Base-by-base conservation (phyloP, 208 protist species). In the Hexamita inflata region DNA sequence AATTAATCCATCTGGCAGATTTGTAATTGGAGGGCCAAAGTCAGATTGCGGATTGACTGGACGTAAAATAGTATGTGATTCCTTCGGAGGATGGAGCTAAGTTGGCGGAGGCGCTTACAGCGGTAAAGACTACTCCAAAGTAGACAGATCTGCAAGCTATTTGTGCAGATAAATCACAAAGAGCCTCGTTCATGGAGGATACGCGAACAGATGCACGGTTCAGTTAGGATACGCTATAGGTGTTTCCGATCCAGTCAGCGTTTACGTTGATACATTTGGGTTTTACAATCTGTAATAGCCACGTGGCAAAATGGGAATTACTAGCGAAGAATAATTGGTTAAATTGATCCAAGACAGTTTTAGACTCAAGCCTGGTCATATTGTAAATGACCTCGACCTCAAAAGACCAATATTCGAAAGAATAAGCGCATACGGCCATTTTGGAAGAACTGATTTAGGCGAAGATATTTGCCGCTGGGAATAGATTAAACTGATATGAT, bases 41-140 rank as follows among this genome's bases (percentile, higher is more conserved):
- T 94, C 93, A 81, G 96, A 99, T 80, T 93, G 94, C 77, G 96
- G 96, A 81, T 82, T 99, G 9, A 99, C 96, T 73, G 96, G 96
- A 75, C 88, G 96, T 80, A 99, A 99, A 88, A 99, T 99, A 80
- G 98, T 99, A 82, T 93, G 98, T 66, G 96, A 99, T 80, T 95
- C 92, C 2, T 99, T 98, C 83, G 96, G 96, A 80, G 95, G 96
- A 76, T 99, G 95, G 94, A 95, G 96, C 62, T 95, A 94, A 34
- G 95, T 98, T 86, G 96, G 96, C 79, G 96, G 80, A 82, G 96
- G 96, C 78, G 95, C 96, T 77, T 99, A 98, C 91, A 98, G 94
- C 45, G 96, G 96, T 75, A 99, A 99, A 87, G 96, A 99, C 85
- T 92, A 91, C 49, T 92, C 93, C 67, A 99, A 99, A 88, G 96